Conservation (phyloP, 805 yeast genomes). For the Candida mattraensis region DNA sequence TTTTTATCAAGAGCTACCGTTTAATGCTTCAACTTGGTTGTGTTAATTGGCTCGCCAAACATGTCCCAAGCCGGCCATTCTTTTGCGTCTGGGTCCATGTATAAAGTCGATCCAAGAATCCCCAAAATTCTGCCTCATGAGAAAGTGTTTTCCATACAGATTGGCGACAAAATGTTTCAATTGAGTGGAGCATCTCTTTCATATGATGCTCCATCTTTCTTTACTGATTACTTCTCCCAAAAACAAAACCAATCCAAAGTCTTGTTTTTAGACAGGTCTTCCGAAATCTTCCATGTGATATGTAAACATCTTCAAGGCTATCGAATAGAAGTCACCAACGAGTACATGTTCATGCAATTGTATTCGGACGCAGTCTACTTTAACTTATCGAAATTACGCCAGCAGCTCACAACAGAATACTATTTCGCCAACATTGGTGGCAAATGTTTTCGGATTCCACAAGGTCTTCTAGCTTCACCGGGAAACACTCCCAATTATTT, state of each 20-base stretch:
- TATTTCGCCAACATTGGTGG: conserved; percentile 60
- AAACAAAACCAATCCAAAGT: conserved; percentile 39
- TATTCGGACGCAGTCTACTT: conserved; percentile 74
- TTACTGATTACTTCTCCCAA: conserved; percentile 64
- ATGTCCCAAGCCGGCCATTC: too few species aligned
- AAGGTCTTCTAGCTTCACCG: conserved; percentile 47
- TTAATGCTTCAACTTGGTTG: background rate
- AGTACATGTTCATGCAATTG: conserved; percentile 58
- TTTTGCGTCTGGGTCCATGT: too few species aligned
- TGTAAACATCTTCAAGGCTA: conserved; percentile 81
- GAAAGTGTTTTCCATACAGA: conserved; percentile 64
- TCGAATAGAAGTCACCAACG: conserved; percentile 57
- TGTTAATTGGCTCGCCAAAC: background rate
- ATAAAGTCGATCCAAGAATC: conserved; percentile 40
- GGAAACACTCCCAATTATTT: conserved; percentile 84
- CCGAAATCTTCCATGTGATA: conserved; percentile 64
- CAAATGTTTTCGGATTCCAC: conserved; percentile 56
- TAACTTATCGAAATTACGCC: conserved; percentile 56
- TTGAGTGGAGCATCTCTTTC: conserved; percentile 82
- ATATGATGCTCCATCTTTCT: conserved; percentile 86
- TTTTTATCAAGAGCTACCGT: too few species aligned
- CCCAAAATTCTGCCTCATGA: conserved; percentile 65
- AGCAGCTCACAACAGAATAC: conserved; percentile 51
- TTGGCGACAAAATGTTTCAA: conserved; percentile 63
- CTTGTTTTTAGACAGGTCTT: conserved; percentile 72